Conservation (phyloP, 805 yeast species). For the Isabelozyma gotoi region DNA sequence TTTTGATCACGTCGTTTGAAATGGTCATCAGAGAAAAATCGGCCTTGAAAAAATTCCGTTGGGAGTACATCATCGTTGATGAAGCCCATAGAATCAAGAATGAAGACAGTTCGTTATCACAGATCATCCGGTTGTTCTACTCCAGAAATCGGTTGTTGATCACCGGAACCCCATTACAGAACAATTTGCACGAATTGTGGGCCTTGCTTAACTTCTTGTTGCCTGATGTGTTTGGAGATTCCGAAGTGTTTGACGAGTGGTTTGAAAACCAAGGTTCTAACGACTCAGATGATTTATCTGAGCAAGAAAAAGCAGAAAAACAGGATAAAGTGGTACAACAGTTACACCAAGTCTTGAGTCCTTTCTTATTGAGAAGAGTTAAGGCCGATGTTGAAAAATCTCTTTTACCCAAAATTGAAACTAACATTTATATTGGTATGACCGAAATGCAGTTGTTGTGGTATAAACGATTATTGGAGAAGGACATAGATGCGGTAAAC, state of each 20-base stretch:
- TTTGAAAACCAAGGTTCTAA: conserved; percentile 56
- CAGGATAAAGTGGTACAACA: conserved; percentile 87
- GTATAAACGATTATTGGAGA: conserved; percentile 86
- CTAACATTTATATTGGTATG: conserved; percentile 91
- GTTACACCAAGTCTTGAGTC: conserved; percentile 82
- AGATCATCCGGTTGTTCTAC: conserved; percentile 84
- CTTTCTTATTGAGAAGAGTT: conserved; percentile 84
- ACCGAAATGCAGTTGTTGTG: conserved; percentile 91
- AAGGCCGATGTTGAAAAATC: conserved; percentile 93
- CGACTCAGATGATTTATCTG: conserved; percentile 24
- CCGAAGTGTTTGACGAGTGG: conserved; percentile 90
- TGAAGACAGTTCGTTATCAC: conserved; percentile 89
- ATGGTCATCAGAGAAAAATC: conserved; percentile 89
- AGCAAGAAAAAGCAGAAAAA: conserved; percentile 31
- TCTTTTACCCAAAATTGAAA: conserved; percentile 84
- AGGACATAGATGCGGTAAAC: conserved; percentile 93
- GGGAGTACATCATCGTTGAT: conserved; percentile 94
- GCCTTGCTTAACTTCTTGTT: conserved; percentile 84
- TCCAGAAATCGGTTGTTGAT: conserved; percentile 82
- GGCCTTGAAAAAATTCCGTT: conserved; percentile 73
- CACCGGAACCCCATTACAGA: conserved; percentile 96
- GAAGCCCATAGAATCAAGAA: conserved; percentile 97
- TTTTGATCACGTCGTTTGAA: conserved; percentile 86
- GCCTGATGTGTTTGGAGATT: conserved; percentile 94
- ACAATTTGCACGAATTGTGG: conserved; percentile 95